A percentile compares a stretch with the other conserved stretches of the same genome.
Conservation (phyloP, 352 stramenopile genomes). For the Phytopythium sindhum region DNA sequence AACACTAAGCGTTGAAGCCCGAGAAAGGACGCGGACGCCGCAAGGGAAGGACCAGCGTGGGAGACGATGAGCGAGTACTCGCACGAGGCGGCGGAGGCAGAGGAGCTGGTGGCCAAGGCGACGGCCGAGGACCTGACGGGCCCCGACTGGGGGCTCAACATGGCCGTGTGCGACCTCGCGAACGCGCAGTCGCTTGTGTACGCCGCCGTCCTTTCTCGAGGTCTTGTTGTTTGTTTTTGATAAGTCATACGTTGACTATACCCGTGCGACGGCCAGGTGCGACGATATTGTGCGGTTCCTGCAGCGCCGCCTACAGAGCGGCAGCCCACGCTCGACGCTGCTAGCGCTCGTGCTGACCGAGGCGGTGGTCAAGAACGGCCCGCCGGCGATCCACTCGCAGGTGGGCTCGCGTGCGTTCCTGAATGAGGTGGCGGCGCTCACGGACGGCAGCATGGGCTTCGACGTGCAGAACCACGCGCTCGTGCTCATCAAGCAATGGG, state of each 20-base stretch:
- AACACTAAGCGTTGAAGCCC: not conserved
- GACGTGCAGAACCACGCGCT: constrained; percentile 77
- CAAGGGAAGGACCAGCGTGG: not conserved
- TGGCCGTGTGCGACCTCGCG: constrained; percentile 63
- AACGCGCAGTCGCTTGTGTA: constrained; percentile 51
- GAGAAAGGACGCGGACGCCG: not conserved
- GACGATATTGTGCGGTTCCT: constrained; percentile 61
- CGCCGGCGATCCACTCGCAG: constrained; percentile 45
- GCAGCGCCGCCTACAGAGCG: constrained; percentile 56
- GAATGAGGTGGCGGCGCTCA: constrained; percentile 59
- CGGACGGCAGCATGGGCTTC: constrained; percentile 58
- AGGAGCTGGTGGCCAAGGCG: constrained; percentile 52
- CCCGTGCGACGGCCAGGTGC: constrained; percentile 19
- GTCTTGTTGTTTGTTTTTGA: not conserved
- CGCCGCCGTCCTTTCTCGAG: not conserved
- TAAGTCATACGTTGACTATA: not conserved
- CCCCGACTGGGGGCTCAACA: constrained; percentile 73
- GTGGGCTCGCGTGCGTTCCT: constrained; percentile 65
- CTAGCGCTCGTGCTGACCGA: constrained; percentile 64
- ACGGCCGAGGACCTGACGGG: constrained; percentile 43
- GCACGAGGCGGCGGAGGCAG: constrained; percentile 33
- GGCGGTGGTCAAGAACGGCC: constrained; percentile 79
- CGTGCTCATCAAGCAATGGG: constrained; percentile 81
- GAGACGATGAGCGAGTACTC: constrained; percentile 36
- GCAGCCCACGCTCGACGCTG: constrained; percentile 35